A percentile compares a stretch with the other conserved stretches of the same genome.
Conservation (phyloP, 2,329 filamentous ascomycete genomes). For the Alternaria sp. region DNA sequence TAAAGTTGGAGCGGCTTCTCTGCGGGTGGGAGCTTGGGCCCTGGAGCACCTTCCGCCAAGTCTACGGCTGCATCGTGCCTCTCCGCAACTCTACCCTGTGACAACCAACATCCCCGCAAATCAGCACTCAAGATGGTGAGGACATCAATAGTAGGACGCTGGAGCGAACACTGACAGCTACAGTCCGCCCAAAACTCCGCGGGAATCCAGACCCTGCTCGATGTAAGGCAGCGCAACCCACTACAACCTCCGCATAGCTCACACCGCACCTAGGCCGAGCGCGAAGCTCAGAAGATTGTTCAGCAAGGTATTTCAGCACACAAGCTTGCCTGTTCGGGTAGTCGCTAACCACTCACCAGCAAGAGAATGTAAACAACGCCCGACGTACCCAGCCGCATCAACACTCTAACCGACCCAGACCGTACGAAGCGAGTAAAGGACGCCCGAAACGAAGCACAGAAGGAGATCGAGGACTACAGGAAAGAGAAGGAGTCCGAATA, state of each 20-base stretch:
- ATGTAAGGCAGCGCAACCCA: constrained; percentile 68
- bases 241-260: constrained; percentile 40
- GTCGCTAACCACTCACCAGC: constrained; percentile 58
- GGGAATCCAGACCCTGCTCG: constrained; percentile 97
- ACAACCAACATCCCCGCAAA: constrained; percentile 25
- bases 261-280: constrained; percentile 75
- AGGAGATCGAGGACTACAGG: constrained; percentile 94
- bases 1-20: constrained; percentile 20
- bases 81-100: constrained; percentile 26
- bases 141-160: not conserved
- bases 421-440: constrained; percentile 98
- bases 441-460: constrained; percentile 93
- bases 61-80: constrained; percentile 33
- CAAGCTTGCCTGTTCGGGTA: not conserved
- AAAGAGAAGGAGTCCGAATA: constrained; percentile 91
- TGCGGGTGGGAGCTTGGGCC: constrained; percentile 43
- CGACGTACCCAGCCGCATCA: constrained; percentile 4
- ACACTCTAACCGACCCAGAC: constrained; percentile 60
- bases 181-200: constrained; percentile 98
- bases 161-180: constrained; percentile 27
- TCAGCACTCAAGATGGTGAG: constrained; percentile 36
- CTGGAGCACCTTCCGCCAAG: constrained; percentile 29
- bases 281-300: constrained; percentile 98
- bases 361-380: constrained; percentile 75
- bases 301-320: constrained; percentile 75